Percentiles rank a stretch among this genome's conserved stretches.
Conservation (phyloP, 73 alveolate genomes). For the Symbiodinium pilosum region DNA sequence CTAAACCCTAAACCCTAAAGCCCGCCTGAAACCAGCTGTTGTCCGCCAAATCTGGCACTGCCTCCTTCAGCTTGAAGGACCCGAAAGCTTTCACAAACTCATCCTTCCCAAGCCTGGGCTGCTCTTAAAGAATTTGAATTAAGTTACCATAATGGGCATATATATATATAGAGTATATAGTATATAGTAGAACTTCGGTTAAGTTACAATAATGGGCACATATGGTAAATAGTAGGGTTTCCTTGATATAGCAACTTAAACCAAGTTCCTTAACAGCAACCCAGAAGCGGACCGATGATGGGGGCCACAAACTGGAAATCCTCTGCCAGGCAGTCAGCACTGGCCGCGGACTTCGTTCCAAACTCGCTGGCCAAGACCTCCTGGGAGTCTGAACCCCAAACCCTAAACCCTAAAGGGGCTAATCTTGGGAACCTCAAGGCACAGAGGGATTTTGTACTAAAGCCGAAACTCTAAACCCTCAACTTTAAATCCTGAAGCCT, state of each 20-base stretch:
- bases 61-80: conserved; percentile 66
- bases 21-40: conserved; percentile 63
- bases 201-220: too few species aligned
- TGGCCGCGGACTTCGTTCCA: not conserved
- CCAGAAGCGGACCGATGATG: conserved; percentile 83
- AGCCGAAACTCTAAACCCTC: not conserved
- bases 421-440: not conserved
- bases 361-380: conserved; percentile 38
- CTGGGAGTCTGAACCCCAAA: too few species aligned
- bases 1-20: too few species aligned
- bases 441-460: not conserved
- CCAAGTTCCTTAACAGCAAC: too few species aligned
- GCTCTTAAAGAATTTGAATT: too few species aligned
- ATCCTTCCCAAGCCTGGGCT: conserved; percentile 61
- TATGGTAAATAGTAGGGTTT: too few species aligned
- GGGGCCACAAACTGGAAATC: conserved; percentile 90
- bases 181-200: too few species aligned
- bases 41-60: conserved; percentile 85
- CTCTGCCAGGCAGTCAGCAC: conserved; percentile 37
- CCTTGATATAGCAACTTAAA: too few species aligned
- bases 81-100: conserved; percentile 84
- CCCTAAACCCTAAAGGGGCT: conserved; percentile 24
- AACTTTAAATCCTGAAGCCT: too few species aligned
- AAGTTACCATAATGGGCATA: too few species aligned
- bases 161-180: too few species aligned